Percentiles rank a stretch among this genome's conserved stretches.
Conservation (phyloP, 73 alveolate genomes). For the Paramecium pentaurelia region DNA sequence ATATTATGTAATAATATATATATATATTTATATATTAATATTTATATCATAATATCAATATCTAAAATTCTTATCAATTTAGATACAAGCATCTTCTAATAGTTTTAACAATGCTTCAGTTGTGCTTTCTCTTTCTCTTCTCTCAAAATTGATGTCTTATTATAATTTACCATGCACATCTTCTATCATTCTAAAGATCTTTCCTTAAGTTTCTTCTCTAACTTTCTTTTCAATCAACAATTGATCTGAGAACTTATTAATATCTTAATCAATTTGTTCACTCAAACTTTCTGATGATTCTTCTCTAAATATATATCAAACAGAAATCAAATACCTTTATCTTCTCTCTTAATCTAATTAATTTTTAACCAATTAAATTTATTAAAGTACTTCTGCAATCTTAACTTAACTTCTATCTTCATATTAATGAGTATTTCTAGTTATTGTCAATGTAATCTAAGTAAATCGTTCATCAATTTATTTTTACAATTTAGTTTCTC, state of each 20-base stretch:
- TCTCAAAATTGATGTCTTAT: constrained; percentile 5
- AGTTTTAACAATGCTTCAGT: constrained; percentile 26
- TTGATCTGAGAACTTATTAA: constrained; percentile 39
- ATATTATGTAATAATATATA: not conserved
- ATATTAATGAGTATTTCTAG: constrained; percentile 18
- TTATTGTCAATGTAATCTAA: not conserved
- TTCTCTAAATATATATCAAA: not conserved
- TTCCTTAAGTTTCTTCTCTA: constrained; percentile 44
- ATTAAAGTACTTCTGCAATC: constrained; percentile 15
- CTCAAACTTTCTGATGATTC: not conserved
- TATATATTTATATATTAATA: too few relatives aligned
- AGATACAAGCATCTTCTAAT: constrained; percentile 37
- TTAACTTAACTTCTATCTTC: constrained; percentile 47
- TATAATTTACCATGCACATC: constrained; percentile 36
- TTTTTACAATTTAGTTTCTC: not conserved
- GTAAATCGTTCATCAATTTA: constrained; percentile 15
- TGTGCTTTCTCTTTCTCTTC: constrained; percentile 48
- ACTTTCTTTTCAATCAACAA: constrained; percentile 43
- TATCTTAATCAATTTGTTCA: constrained; percentile 28
- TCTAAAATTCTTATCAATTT: constrained; percentile 41
- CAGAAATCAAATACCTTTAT: not conserved
- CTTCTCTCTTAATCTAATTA: constrained; percentile 33
- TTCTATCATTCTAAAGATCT: constrained; percentile 48
- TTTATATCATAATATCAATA: not conserved
- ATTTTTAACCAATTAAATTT: constrained; percentile 31